Percentiles rank a stretch among this genome's conserved stretches.
These are phyloP conservation scores for Aquilaria agallochum DNA, from an alignment of 441 rosid genomes.

Conservation along the genomic window DNA sequence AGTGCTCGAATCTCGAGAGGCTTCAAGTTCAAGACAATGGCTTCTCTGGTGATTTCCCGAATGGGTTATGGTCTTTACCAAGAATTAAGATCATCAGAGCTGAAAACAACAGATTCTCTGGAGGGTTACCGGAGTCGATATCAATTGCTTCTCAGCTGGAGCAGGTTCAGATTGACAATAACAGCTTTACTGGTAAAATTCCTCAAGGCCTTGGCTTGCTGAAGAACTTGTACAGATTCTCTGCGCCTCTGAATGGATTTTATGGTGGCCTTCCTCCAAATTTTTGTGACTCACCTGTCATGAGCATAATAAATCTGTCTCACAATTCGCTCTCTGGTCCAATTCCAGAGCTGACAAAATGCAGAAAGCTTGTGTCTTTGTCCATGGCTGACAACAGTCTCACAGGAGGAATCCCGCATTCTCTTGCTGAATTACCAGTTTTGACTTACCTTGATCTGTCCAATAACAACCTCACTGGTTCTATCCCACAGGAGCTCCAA, in stretches of 20 bases:
- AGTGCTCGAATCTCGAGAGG: constrained; percentile 54
- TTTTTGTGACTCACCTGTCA: constrained; percentile 65
- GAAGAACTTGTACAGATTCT: constrained; percentile 66
- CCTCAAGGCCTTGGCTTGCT: constrained; percentile 61
- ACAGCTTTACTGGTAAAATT: constrained; percentile 50
- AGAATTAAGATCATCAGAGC: constrained; percentile 56
- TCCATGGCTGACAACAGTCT: constrained; percentile 57
- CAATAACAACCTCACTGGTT: constrained; percentile 52
- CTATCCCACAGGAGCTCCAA: constrained; percentile 52
- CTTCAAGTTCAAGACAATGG: constrained; percentile 64
- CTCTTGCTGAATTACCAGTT: constrained; percentile 60
- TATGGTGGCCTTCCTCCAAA: constrained; percentile 51
- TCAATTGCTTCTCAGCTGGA: constrained; percentile 48
- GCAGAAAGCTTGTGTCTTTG: constrained; percentile 64
- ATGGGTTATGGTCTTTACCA: constrained; percentile 49
- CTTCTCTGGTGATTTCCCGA: constrained; percentile 57
- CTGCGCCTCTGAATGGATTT: constrained; percentile 50
- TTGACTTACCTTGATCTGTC: constrained; percentile 72
- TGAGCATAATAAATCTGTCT: constrained; percentile 64
- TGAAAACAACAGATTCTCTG: constrained; percentile 54
- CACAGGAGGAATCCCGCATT: constrained; percentile 43
- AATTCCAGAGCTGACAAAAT: constrained; percentile 61
- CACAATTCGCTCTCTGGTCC: constrained; percentile 51
- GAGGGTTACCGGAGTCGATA: constrained; percentile 48
- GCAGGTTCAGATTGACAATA: constrained; percentile 67